Evolutionary conservation across 805 yeast species (phyloP).

Genomic region (Nakazawaea anatomiae): DNA sequence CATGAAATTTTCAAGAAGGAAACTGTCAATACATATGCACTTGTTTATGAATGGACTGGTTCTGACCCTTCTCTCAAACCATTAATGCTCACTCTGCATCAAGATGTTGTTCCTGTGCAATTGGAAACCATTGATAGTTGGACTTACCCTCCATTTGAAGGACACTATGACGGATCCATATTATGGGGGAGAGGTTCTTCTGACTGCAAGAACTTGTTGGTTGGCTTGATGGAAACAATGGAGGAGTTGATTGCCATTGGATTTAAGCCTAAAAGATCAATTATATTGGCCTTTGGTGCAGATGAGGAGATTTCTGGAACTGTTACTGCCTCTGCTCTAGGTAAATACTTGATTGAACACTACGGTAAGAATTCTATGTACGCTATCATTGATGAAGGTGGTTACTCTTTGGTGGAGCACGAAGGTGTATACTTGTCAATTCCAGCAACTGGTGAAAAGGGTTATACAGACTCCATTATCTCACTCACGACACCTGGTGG

Average conservation of each 20-base stretch:
- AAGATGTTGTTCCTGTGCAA: conserved; percentile 77
- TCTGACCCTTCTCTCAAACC: conserved; percentile 49
- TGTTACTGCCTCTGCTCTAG: conserved; percentile 48
- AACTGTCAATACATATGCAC: conserved; percentile 53
- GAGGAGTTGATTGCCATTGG: conserved; percentile 47
- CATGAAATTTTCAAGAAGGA: conserved; percentile 40
- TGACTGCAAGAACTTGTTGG: conserved; percentile 65
- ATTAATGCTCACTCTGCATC: conserved; percentile 62
- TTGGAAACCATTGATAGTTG: conserved; percentile 47
- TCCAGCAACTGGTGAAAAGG: conserved; percentile 59
- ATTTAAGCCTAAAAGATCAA: conserved; percentile 53
- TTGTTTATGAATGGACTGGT: conserved; percentile 62
- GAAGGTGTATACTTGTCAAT: conserved; percentile 47
- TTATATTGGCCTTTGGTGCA: conserved; percentile 62
- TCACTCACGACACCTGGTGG: conserved; percentile 67
- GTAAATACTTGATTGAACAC: conserved; percentile 36
- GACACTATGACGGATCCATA: conserved; percentile 53
- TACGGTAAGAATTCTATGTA: conserved; percentile 56
- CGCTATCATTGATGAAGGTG: conserved; percentile 69
- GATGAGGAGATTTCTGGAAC: conserved; percentile 71
- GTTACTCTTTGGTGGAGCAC: conserved; percentile 28
- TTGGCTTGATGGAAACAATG: conserved; percentile 59
- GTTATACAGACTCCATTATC: conserved; percentile 38
- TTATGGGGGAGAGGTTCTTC: conserved; percentile 72
- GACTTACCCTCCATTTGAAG: conserved; percentile 62